phyloP scores from a whole-genome alignment of 768 basidiomycete species.

The Mycena metata region DNA sequence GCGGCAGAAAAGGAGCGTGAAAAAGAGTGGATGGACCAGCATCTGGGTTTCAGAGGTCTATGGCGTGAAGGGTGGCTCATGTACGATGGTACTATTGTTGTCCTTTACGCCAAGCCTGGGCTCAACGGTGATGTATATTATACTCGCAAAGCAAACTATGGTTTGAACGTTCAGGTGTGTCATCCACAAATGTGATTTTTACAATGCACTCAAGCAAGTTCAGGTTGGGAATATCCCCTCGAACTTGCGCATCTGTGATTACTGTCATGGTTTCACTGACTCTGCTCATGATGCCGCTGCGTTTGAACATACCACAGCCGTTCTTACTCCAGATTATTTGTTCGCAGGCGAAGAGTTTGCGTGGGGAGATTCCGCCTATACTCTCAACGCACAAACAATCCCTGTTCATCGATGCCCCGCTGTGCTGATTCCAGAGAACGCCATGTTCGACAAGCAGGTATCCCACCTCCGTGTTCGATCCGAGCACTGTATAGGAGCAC shows the following conservation, averaged over 20 bases:
- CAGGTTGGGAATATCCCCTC: slow-evolving; percentile 52
- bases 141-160: slow-evolving; percentile 52
- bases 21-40: slow-evolving; percentile 52
- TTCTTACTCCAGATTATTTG: slow-evolving; percentile 42
- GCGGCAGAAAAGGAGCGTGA: slow-evolving; percentile 45
- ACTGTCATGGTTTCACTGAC: slow-evolving; percentile 49
- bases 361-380: slow-evolving; percentile 41
- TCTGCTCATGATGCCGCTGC: slow-evolving; percentile 52
- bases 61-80: slow-evolving; percentile 54
- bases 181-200: too few relatives aligned
- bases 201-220: too few relatives aligned
- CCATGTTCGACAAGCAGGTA: slow-evolving; percentile 45
- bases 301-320: slow-evolving; percentile 47
- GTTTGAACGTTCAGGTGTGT: slow-evolving; percentile 51
- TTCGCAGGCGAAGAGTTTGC: slow-evolving; percentile 47
- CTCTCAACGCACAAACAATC: slow-evolving; percentile 45
- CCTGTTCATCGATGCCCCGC: slow-evolving; percentile 49
- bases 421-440: slow-evolving; percentile 42
- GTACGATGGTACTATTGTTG: slow-evolving; percentile 53
- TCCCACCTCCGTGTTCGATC: slow-evolving; percentile 49
- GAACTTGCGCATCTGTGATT: slow-evolving; percentile 48
- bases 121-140: slow-evolving; percentile 51
- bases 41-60: slow-evolving; percentile 46
- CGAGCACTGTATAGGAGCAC: slow-evolving; percentile 53
- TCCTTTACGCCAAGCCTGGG: slow-evolving; percentile 45